These are phyloP conservation scores for Xylariaceae sp. DNA, from an alignment of 2,329 filamentous ascomycete genomes.

Conservation along the genomic window DNA sequence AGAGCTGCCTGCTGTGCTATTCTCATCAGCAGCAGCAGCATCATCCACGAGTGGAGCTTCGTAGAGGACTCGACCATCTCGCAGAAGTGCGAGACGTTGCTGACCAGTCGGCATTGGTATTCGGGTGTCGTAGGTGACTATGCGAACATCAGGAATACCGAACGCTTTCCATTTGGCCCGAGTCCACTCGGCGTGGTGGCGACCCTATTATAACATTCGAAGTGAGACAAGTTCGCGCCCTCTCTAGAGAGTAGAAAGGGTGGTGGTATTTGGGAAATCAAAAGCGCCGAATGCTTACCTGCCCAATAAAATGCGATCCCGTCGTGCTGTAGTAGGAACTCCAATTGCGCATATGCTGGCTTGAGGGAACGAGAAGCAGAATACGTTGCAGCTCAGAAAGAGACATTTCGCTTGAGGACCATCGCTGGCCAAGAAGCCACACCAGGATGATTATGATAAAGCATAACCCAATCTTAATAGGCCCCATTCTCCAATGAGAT, in stretches of 20 bases:
- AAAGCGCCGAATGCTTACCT: too few relatives aligned
- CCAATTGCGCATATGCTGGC: conserved; percentile 6
- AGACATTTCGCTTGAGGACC: neutral
- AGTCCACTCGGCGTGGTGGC: conserved; percentile 2
- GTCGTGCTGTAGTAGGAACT: conserved; percentile 5
- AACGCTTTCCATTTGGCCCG: conserved; percentile 3
- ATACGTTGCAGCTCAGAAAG: neutral
- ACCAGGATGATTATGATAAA: neutral
- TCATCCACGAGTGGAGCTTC: conserved; percentile 3
- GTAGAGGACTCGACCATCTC: neutral
- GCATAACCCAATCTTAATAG: neutral
- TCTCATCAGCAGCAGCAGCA: neutral
- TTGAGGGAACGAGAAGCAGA: conserved; percentile 1
- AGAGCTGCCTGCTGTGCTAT: too few relatives aligned
- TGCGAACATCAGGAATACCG: conserved; percentile 1
- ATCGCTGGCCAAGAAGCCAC: neutral
- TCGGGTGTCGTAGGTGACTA: neutral
- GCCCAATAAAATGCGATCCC: conserved; percentile 3
- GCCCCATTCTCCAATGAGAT: neutral
- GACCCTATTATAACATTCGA: too few relatives aligned
- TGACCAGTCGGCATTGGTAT: neutral
- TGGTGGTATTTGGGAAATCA: too few relatives aligned
- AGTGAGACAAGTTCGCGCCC: too few relatives aligned
- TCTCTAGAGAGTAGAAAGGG: too few relatives aligned
- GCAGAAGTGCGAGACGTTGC: neutral